phyloP scores from a whole-genome alignment of 495 filamentous ascomycete genomes.

The Elasticomyces elasticus region DNA sequence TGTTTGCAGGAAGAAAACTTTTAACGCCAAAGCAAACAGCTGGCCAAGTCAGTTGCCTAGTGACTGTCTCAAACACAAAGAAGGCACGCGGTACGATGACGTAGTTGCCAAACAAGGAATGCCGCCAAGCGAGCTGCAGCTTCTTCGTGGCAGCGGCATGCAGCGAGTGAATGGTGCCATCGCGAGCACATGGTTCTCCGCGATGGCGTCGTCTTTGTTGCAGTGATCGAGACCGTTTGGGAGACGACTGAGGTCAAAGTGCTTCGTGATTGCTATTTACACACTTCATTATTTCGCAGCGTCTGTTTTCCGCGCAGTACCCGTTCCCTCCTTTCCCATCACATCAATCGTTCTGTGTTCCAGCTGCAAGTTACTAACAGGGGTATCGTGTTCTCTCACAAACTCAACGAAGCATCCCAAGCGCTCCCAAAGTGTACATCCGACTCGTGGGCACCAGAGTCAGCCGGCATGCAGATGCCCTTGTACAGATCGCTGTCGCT shows the following conservation, averaged over 20 bases:
- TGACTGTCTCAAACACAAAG: neutral
- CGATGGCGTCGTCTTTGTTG: no score
- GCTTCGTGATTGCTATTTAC: no score
- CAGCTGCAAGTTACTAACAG: neutral
- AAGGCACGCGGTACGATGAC: neutral
- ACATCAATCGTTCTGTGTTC: neutral
- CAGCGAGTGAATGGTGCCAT: no score
- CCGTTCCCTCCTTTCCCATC: neutral
- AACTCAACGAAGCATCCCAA: constrained; percentile 1
- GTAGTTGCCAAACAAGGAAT: neutral
- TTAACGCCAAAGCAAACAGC: no score
- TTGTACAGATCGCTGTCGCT: constrained; percentile 35
- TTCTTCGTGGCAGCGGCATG: no score
- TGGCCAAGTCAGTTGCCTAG: neutral
- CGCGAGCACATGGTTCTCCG: no score
- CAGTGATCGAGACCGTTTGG: no score
- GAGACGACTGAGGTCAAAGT: no score
- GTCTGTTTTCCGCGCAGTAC: neutral
- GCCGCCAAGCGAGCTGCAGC: neutral
- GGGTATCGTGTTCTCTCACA: no score
- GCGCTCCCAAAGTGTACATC: constrained; percentile 4
- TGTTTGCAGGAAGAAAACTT: neutral
- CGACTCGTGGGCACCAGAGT: constrained; percentile 14
- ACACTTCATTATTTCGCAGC: neutral
- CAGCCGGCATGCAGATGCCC: constrained; percentile 45